Evolutionary conservation across 176 grass and related monocot genomes (phyloP), one percentile per base, ranked within the genome.

Genomic region (Pontederia paniculata): DNA sequence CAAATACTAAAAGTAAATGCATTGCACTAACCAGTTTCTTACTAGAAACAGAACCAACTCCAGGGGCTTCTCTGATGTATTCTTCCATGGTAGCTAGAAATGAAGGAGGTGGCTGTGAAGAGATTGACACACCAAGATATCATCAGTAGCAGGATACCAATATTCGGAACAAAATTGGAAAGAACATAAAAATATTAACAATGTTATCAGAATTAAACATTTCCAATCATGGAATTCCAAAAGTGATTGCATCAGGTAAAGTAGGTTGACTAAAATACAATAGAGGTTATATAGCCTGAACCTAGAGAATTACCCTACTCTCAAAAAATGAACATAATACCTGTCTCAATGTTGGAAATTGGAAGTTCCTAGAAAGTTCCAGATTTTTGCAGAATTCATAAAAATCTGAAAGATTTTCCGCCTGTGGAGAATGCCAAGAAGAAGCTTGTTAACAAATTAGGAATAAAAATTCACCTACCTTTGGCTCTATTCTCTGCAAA

Each of bases 1-100:
- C 5, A 31, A 31, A 31, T 31, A 31, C 25, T 31, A 31, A 31
- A 31, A 12, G 2, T 12, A 22, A 47, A 23, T 19, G 9, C 22
- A 22, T 62, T 62, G 45, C 2, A 74, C 93, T 91, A 68, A 98
- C 93, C 76, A 82, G 71, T 74, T 73, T 74, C 64, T 87, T 83
- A 20, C 37, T 81, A 21, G 58, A 57, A n/a, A 12, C 17, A 22
- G 58, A 73, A 60, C 75, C 57, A 43, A 59, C 67, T 50, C 77
- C 63, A 54, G 83, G 93, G 68, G 93, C 93, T 91, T 91, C 93
- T 98, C 83, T 91, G 68, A 91, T 79, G 58, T 91, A 98, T 57
- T 98, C 86, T 77, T 98, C 93, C 86, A 98, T 98, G 4, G 93
- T 88, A 41, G 76, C 72, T 66, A 98, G 66, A 73, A 98, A 98